Conservation (phyloP, 495 filamentous ascomycete genomes). For the Neurospora tetrasperma region DNA sequence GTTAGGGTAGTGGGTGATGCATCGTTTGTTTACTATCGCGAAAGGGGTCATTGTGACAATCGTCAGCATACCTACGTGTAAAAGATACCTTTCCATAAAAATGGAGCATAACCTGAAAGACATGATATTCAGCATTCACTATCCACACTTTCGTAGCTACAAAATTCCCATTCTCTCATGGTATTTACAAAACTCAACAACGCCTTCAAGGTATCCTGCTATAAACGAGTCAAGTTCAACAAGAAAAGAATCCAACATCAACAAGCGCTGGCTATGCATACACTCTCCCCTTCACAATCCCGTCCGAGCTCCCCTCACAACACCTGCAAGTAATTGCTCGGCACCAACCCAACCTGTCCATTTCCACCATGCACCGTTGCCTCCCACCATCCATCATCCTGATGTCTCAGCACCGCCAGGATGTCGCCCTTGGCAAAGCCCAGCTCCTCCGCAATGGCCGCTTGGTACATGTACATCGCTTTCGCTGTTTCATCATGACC, state of each 20-base stretch:
- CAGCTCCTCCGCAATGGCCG: slow-evolving; percentile 90
- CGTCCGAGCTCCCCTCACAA: slow-evolving; percentile 18
- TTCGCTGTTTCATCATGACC: slow-evolving; percentile 47
- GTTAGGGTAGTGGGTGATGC: neutral
- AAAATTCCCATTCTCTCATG: slow-evolving; percentile 3
- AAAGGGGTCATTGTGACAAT: neutral
- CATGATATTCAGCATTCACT: neutral
- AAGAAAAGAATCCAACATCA: neutral
- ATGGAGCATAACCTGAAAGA: neutral
- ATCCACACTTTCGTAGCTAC: neutral
- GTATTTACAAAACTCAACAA: slow-evolving; percentile 3
- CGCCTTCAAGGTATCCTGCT: neutral
- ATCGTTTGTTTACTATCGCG: neutral
- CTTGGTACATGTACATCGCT: slow-evolving; percentile 87
- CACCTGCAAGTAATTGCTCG: slow-evolving; percentile 90
- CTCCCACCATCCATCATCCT: slow-evolving; percentile 99
- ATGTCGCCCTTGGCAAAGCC: slow-evolving; percentile 89
- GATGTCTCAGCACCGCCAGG: slow-evolving; percentile 76
- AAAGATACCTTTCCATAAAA: neutral
- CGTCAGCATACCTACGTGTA: neutral
- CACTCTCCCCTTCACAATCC: too few relatives aligned
- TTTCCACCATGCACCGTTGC: slow-evolving; percentile 75
- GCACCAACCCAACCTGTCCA: slow-evolving; percentile 73
- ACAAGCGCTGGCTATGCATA: neutral
- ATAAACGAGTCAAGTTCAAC: neutral